These are phyloP conservation scores for Stemphylium lycopersici DNA, from an alignment of 2,329 filamentous ascomycete genomes.

Conservation along the genomic window DNA sequence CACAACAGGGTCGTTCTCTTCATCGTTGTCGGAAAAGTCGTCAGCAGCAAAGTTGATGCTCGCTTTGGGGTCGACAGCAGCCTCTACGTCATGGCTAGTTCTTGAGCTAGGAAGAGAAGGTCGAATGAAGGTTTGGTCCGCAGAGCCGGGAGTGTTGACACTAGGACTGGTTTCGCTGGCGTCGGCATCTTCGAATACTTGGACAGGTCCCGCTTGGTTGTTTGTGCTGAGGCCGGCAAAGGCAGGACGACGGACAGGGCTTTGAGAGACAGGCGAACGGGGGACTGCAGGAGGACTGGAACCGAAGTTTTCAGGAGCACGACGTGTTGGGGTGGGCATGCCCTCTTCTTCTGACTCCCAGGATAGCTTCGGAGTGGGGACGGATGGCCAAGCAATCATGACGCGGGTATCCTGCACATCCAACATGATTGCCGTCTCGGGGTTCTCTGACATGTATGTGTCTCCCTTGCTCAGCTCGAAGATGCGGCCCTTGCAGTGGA, in stretches of 20 bases:
- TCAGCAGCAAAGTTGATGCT: constrained; percentile 52
- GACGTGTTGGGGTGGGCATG: constrained; percentile 42
- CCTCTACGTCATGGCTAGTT: constrained; percentile 25
- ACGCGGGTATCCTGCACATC: constrained; percentile 94
- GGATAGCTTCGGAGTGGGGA: constrained; percentile 59
- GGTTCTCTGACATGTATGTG: constrained; percentile 87
- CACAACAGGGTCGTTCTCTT: constrained; percentile 92
- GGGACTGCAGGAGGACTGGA: constrained; percentile 70
- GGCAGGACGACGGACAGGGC: constrained; percentile 59
- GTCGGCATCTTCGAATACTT: constrained; percentile 50
- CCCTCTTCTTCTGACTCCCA: constrained; percentile 66
- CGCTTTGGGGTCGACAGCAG: constrained; percentile 25
- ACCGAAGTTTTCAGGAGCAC: constrained; percentile 54
- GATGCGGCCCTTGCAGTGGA: constrained; percentile 87
- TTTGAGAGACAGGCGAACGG: constrained; percentile 78
- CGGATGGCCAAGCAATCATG: constrained; percentile 82
- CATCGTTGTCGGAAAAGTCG: constrained; percentile 75
- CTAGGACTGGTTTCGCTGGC: constrained; percentile 32
- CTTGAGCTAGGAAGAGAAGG: constrained; percentile 31
- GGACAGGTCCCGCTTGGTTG: constrained; percentile 32
- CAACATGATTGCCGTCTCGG: constrained; percentile 88
- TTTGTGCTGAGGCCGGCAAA: constrained; percentile 47
- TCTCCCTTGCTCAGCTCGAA: constrained; percentile 89
- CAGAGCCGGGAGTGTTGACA: constrained; percentile 28
- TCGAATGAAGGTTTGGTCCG: constrained; percentile 41